Evolutionary conservation across 2,329 filamentous ascomycete species (phyloP).

Genomic region (Periconia sp.): DNA sequence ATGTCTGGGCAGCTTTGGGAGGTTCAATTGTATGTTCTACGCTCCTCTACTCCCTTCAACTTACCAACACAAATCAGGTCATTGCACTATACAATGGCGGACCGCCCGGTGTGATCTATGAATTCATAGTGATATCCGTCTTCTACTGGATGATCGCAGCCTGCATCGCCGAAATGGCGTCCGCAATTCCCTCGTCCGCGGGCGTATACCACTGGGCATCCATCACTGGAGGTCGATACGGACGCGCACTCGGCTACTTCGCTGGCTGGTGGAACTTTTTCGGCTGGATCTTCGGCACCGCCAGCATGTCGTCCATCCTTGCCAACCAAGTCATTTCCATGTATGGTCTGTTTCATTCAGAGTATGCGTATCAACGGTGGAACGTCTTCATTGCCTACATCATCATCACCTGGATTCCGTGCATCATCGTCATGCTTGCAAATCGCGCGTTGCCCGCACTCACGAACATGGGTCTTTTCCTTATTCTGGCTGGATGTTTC

Average conservation of each 20-base stretch:
- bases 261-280: slow-evolving; percentile 61
- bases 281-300: slow-evolving; percentile 57
- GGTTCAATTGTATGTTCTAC: slow-evolving; percentile 51
- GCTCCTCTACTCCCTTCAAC: not conserved
- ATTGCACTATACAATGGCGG: slow-evolving; percentile 55
- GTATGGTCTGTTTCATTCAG: slow-evolving; percentile 57
- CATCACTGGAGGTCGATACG: slow-evolving; percentile 56
- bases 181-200: slow-evolving; percentile 49
- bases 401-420: slow-evolving; percentile 55
- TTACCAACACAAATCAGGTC: slow-evolving; percentile 24
- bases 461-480: slow-evolving; percentile 61
- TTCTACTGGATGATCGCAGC: slow-evolving; percentile 60
- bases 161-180: slow-evolving; percentile 59
- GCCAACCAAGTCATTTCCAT: slow-evolving; percentile 56
- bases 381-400: slow-evolving; percentile 59
- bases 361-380: slow-evolving; percentile 55
- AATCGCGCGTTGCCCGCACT: slow-evolving; percentile 61
- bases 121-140: slow-evolving; percentile 55
- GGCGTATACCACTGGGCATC: slow-evolving; percentile 62
- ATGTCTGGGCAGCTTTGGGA: slow-evolving; percentile 54
- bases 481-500: slow-evolving; percentile 60
- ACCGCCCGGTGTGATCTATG: slow-evolving; percentile 54
- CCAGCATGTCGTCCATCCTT: slow-evolving; percentile 51
- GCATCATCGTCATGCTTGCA: slow-evolving; percentile 57
- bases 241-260: slow-evolving; percentile 56